Percentiles rank a stretch among this genome's conserved stretches.
phyloP scores from a whole-genome alignment of 1,139 yeast species.

The Saccharomyces pastorianus region DNA sequence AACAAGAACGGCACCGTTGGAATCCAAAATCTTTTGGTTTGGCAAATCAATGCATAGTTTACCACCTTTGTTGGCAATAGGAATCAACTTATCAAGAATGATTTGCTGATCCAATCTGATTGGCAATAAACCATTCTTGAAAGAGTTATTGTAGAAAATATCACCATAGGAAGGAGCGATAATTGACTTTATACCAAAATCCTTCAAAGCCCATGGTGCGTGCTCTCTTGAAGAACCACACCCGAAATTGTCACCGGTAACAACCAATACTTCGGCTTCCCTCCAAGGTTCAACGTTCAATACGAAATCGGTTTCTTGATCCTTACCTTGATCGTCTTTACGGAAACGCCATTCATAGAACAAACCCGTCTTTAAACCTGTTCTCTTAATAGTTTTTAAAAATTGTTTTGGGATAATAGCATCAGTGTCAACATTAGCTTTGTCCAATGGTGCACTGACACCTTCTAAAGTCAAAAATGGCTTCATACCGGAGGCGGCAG shows the following conservation, averaged over 20 bases:
- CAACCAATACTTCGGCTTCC: conserved; percentile 72
- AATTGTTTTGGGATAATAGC: conserved; percentile 98
- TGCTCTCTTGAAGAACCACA: conserved; percentile 99
- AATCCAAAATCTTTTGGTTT: conserved; percentile 69
- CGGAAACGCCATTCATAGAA: conserved; percentile 82
- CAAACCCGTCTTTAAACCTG: conserved; percentile 81
- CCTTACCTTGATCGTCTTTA: conserved; percentile 64
- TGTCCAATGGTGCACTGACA: conserved; percentile 86
- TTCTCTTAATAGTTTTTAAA: conserved; percentile 92
- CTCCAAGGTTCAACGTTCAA: conserved; percentile 79
- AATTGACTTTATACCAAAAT: conserved; percentile 89
- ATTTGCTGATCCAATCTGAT: conserved; percentile 74
- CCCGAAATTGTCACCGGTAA: conserved; percentile 94
- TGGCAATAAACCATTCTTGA: conserved; percentile 90
- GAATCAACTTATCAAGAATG: conserved; percentile 62
- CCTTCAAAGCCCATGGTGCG: conserved; percentile 98
- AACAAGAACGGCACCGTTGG: conserved; percentile 63
- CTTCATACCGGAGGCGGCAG: conserved; percentile 56
- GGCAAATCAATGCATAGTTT: conserved; percentile 75
- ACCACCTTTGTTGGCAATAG: conserved; percentile 68
- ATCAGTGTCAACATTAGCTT: conserved; percentile 94
- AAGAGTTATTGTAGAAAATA: conserved; percentile 92
- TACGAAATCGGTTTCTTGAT: conserved; percentile 80
- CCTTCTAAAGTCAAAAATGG: conserved; percentile 71
- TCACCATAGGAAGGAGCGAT: conserved; percentile 98